Percentiles rank a stretch among this genome's conserved stretches.
These are phyloP conservation scores for Diphasiastrum complanatum DNA, from an alignment of 83 land plant species.

Conservation along the genomic window DNA sequence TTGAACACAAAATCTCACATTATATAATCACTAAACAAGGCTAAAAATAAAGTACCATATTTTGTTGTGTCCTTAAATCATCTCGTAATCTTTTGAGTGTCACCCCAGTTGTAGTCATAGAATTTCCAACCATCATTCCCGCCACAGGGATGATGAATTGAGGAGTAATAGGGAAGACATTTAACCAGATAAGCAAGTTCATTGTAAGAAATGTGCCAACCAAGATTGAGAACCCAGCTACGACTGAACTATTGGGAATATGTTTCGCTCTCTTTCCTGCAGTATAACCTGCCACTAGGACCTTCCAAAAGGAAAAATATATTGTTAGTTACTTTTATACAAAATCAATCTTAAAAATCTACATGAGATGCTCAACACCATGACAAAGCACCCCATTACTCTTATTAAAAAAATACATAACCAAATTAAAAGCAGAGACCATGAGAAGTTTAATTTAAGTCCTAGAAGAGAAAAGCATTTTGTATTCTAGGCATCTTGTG, in stretches of 20 bases:
- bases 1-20: neutral
- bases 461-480: too few species aligned
- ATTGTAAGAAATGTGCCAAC: slow-evolving; percentile 26
- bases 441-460: too few species aligned
- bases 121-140: slow-evolving; percentile 34
- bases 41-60: slow-evolving; percentile 6
- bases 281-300: slow-evolving; percentile 30
- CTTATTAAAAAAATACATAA: too few species aligned
- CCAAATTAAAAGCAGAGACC: too few species aligned
- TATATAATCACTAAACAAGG: neutral
- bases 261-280: slow-evolving; percentile 32
- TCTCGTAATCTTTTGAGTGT: slow-evolving; percentile 30
- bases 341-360: too few species aligned
- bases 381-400: too few species aligned
- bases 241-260: slow-evolving; percentile 19
- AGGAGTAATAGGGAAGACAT: slow-evolving; percentile 25
- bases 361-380: too few species aligned
- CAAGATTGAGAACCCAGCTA: slow-evolving; percentile 27
- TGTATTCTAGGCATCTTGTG: too few species aligned
- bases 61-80: slow-evolving; percentile 28
- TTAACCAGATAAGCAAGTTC: slow-evolving; percentile 21
- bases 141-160: slow-evolving; percentile 34
- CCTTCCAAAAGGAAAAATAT: too few species aligned
- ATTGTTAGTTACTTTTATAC: too few species aligned
- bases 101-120: slow-evolving; percentile 38